phyloP scores from a whole-genome alignment of 768 basidiomycete genomes.

The Russula sp. region DNA sequence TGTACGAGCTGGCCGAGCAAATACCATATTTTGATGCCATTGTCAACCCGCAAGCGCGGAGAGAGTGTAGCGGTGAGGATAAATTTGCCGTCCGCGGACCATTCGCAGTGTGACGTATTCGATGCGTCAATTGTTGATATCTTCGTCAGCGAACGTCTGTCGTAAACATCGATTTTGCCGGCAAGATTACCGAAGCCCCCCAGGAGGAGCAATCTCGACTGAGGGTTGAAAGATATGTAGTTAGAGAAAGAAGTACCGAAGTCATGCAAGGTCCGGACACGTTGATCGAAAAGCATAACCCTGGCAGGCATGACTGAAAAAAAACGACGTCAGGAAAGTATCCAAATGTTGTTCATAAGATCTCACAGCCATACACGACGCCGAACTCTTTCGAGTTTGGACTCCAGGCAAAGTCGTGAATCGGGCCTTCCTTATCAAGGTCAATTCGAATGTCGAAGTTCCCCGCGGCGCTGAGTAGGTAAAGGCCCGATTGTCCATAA shows the following conservation, averaged over 20 bases:
- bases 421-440: constrained; percentile 94
- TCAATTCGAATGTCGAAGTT: constrained; percentile 89
- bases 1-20: constrained; percentile 87
- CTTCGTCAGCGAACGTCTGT: constrained; percentile 80
- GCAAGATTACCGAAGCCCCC: constrained; percentile 98
- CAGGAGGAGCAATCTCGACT: constrained; percentile 80
- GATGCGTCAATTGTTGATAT: constrained; percentile 80
- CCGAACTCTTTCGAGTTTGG: constrained; percentile 96
- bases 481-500: constrained; percentile 96
- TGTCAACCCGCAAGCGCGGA: constrained; percentile 93
- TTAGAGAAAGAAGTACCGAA: constrained; percentile 90
- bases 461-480: constrained; percentile 87
- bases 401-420: constrained; percentile 95
- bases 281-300: constrained; percentile 85
- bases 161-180: constrained; percentile 89
- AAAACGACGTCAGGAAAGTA: background rate
- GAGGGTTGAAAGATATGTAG: constrained; percentile 92
- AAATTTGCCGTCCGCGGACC: constrained; percentile 92
- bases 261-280: constrained; percentile 83
- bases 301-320: constrained; percentile 90
- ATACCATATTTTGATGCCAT: constrained; percentile 96
- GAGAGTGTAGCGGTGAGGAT: constrained; percentile 95
- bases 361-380: constrained; percentile 94
- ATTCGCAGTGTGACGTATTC: constrained; percentile 92
- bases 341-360: background rate